Percentiles rank a stretch among this genome's conserved stretches.
Evolutionary conservation across 345 rosid species (phyloP).

Genomic region (Acer yangbiense): DNA sequence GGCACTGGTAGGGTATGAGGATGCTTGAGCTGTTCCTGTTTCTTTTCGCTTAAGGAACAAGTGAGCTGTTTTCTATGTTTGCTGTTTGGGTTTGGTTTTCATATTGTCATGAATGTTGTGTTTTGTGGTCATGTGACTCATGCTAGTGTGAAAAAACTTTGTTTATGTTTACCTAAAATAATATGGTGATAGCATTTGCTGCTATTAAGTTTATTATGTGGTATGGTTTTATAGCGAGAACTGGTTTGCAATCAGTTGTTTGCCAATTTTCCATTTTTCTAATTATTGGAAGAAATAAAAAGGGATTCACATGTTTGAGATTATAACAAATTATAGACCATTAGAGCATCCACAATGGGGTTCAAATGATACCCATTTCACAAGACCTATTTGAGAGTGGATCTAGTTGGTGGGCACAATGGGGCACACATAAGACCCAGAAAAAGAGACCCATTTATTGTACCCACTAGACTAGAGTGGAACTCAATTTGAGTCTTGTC

Average conservation of each 20-base stretch:
- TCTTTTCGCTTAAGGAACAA: not conserved
- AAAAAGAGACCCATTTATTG: no score
- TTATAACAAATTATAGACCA: not conserved
- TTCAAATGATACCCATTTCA: no score
- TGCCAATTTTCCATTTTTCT: not conserved
- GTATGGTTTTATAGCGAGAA: not conserved
- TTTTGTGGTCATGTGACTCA: not conserved
- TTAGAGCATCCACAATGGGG: no score
- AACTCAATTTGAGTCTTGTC: no score
- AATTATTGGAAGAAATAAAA: not conserved
- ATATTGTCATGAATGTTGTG: not conserved
- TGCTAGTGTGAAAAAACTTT: slow-evolving; percentile 4
- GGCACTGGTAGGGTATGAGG: slow-evolving; percentile 53
- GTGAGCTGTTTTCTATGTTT: not conserved
- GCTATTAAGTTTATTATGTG: slow-evolving; percentile 6
- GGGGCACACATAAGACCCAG: no score
- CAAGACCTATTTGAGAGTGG: no score
- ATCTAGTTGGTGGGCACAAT: no score
- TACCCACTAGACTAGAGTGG: no score
- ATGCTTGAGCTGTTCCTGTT: slow-evolving; percentile 40
- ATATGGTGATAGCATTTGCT: not conserved
- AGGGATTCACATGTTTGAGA: not conserved
- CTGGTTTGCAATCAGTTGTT: not conserved
- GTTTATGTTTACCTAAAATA: not conserved
- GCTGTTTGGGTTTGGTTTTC: not conserved